Evolutionary conservation across 2,329 filamentous ascomycete species (phyloP), one percentile per base, ranked within the genome.

Genomic region (Emmonsiellopsis sp.): DNA sequence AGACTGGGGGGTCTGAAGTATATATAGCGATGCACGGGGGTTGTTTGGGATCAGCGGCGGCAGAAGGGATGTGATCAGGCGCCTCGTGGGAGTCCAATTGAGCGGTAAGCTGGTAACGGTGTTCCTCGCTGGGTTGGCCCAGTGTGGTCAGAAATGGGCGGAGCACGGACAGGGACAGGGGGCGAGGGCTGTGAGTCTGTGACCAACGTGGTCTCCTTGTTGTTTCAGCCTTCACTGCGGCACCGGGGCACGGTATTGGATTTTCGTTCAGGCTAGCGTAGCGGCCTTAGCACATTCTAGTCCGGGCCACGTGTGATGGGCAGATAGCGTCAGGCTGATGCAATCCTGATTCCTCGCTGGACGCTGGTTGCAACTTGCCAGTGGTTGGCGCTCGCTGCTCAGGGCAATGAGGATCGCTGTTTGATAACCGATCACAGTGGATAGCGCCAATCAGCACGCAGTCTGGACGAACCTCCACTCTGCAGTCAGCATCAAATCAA

Each of bases 191-290:
- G 46, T 27, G 27, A 39, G 11, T 34, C 14, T 37, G 46, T 27
- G 27, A 39, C 17, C 33, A 39, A n/a, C 8, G 27, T 21, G 27
- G 33, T 52, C 49, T 13, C 44, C 17, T 17, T 17, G 17, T 17
- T 17, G 49, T 52, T 52, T 52, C 49, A 52, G 49, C 49, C 49
- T 44, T 51, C 39, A 48, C 33, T 3, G 37, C 36, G 14, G 27
- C 36, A 42, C 40, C 14, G 33, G 46, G 14, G 34, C 32, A 3
- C 5, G 2, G 32, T 37, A 14, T 48, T 32, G 31, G n/a, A 6
- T 14, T n/a, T 34, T 14, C 21, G 45, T 32, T 36, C 11, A 36
- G 31, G 33, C 10, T 34, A 17, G 9, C 4, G 2, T 36, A 39
- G 33, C 6, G 11, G 33, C 21, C 33, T 48, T 48, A 32, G 44